Evolutionary conservation across 2,329 filamentous ascomycete genomes (phyloP).

Genomic region (Trichoderma atrobrunneum): DNA sequence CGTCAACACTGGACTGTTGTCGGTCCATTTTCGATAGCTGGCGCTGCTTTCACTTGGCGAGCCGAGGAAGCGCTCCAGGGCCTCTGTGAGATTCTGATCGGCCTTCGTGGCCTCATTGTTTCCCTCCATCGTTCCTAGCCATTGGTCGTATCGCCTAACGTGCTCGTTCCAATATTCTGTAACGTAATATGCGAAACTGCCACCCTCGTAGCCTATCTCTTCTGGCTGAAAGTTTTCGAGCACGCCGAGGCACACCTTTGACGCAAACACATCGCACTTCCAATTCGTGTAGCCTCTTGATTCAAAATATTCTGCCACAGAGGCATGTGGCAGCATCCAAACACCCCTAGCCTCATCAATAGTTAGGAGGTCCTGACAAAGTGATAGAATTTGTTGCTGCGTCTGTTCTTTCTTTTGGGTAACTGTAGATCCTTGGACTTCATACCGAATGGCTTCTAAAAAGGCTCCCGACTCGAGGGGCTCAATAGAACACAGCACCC

Average conservation of each 20-base stretch:
- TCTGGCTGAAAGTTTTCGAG: background rate
- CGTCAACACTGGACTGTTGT: too few species aligned
- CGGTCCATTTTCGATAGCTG: background rate
- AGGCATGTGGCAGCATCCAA: constrained; percentile 14
- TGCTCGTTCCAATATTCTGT: accelerated
- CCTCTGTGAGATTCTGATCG: background rate
- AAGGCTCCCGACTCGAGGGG: background rate
- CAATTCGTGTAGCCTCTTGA: background rate
- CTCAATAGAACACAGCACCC: background rate
- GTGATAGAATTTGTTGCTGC: background rate
- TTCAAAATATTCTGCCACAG: constrained; percentile 16
- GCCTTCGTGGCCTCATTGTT: background rate
- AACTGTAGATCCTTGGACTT: background rate
- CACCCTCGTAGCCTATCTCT: too few species aligned
- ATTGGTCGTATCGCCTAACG: background rate
- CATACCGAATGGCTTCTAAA: background rate
- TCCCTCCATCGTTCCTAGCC: background rate
- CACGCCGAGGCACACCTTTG: background rate
- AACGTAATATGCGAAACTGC: background rate
- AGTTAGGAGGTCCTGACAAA: constrained; percentile 12
- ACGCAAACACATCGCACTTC: background rate
- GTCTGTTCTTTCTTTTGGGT: background rate
- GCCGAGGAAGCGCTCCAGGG: constrained; percentile 1
- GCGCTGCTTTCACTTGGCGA: background rate
- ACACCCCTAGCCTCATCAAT: background rate